Evolutionary conservation across 371 early-diverging fungal species (phyloP), one percentile per base, ranked within the genome.

Genomic region (Dentiscutata heterogama): DNA sequence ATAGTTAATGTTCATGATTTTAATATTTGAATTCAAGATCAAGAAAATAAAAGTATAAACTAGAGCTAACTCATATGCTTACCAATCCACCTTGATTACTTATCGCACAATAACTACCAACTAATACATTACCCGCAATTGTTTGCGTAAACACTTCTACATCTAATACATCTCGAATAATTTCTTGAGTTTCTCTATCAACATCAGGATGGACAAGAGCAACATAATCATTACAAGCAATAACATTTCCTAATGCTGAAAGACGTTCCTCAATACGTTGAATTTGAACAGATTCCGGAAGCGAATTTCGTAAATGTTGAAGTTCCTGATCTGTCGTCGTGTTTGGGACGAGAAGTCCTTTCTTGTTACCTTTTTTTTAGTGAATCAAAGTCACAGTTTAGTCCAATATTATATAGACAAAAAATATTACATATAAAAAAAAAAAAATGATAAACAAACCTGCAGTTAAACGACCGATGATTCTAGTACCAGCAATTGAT

Each of bases 271-370:
- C 99, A 14, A 99, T 95, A 80, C 99, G 93, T 88, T 98, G 98
- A 82, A 99, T 97, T 42, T 93, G 93, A 22, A 99, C 96, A 51
- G 90, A 86, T 50, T 99, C 99, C 14, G 99, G 99, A 13, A 99
- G 91, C 25, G 98, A 94, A 89, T 99, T 99, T 81, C 99, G 93
- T 70, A 99, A 87, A 86, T 99, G 99, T 88, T 98, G 97, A 53
- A 99, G 94, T 89, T 99, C 99, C 89, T 99, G 99, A 90, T 99
- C 99, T 68, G 99, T 98, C 60, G 99, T 99, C 2, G 98, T 94
- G 86, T 93, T 93, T 72, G 99, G 99, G 35, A 99, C 97, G 64
- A 99, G 89, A 29, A 99, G 93, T 56, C 99, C 99, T 83, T 99
- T 94, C 84, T 96, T 93, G 91, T 99, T 99, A 68, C 94, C 90